Evolutionary conservation across 108 stramenopile genomes (phyloP), one percentile per base, ranked within the genome.

Genomic region (Aurantiochytrium sp.): DNA sequence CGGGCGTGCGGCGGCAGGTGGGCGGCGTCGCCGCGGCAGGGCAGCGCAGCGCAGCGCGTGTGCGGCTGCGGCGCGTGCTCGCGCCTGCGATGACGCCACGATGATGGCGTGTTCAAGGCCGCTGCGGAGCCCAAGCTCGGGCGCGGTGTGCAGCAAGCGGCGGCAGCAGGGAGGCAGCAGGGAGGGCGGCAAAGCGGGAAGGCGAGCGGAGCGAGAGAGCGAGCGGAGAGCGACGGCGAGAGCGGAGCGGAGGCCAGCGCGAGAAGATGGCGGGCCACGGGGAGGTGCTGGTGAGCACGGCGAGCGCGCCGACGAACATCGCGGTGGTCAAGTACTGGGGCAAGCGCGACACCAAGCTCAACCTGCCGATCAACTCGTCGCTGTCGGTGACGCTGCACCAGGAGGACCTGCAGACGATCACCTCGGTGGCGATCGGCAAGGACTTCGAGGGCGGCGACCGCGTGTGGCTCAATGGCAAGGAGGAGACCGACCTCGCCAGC

Each of bases 401-500:
- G 92, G 90, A 88, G 44, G 98, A 98, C 90, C 89, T 99, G 59
- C 93, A 94, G 42, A 96, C 99, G 72, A 96, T 98, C 29, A 99
- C 99, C 5, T 98, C 97, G 6, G 97, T 97, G 4, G 93, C 97
- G 6, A 95, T 95, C 29, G 95, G 93, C 35, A 58, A 69, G 28
- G 58, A 88, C 58, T 98, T 98, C 88, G 83, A 76, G 21, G 87
- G 90, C 59, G 35, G 42, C 21, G 97, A 99, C 94, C 93, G 95
- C 53, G 94, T 99, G 44, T 99, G 97, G 97, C 93, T 99, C 72
- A 99, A 99, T 90, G 99, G 98, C 43, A 91, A 72, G 88, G 91
- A 92, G 47, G 92, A 92, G 53, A 23, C 64, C 64, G 91, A 91
- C 59, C 47, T 92, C 18, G 60, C 89, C 44, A 51, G 51, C 88